Percentiles rank a stretch among this genome's conserved stretches.
These are phyloP conservation scores for Xenosphaeropsis pyriputrescens DNA, from an alignment of 2,329 filamentous ascomycete genomes.

Conservation along the genomic window DNA sequence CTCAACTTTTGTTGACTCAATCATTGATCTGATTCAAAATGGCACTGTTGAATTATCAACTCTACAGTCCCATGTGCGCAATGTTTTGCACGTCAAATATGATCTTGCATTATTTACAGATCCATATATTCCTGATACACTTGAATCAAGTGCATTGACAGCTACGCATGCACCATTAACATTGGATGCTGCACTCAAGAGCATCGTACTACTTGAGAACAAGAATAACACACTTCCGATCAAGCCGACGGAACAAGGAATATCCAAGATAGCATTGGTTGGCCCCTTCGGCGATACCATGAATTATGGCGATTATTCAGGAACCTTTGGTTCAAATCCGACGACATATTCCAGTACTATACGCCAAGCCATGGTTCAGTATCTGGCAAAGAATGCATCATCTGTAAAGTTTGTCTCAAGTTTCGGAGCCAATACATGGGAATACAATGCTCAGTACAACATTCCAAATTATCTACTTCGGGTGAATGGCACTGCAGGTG, in stretches of 20 bases:
- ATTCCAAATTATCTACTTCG: slow-evolving; percentile 25
- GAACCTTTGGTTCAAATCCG: slow-evolving; percentile 24
- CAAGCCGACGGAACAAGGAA: slow-evolving; percentile 12
- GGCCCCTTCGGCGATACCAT: slow-evolving; percentile 25
- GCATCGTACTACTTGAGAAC: slow-evolving; percentile 27
- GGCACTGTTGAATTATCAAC: slow-evolving; percentile 20
- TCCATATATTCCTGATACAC: slow-evolving; percentile 20
- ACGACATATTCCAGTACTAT: slow-evolving; percentile 23
- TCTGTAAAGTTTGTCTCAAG: slow-evolving; percentile 21
- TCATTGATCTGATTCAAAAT: slow-evolving; percentile 20
- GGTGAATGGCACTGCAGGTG: slow-evolving; percentile 19
- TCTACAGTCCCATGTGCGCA: slow-evolving; percentile 21
- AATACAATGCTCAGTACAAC: slow-evolving; percentile 27
- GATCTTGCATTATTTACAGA: slow-evolving; percentile 25
- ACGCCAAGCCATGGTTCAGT: slow-evolving; percentile 19
- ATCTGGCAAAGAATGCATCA: slow-evolving; percentile 9
- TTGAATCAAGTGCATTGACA: slow-evolving; percentile 21
- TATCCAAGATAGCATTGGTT: slow-evolving; percentile 22
- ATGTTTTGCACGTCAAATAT: slow-evolving; percentile 25
- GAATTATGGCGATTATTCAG: slow-evolving; percentile 29
- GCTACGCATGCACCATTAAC: slow-evolving; percentile 20
- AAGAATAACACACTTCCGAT: slow-evolving; percentile 23
- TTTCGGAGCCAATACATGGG: slow-evolving; percentile 28
- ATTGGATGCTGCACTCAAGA: slow-evolving; percentile 26
- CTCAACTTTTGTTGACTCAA: slow-evolving; percentile 22